Evolutionary conservation across 805 yeast genomes (phyloP).

Genomic region (Wickerhamiella hasegawae): DNA sequence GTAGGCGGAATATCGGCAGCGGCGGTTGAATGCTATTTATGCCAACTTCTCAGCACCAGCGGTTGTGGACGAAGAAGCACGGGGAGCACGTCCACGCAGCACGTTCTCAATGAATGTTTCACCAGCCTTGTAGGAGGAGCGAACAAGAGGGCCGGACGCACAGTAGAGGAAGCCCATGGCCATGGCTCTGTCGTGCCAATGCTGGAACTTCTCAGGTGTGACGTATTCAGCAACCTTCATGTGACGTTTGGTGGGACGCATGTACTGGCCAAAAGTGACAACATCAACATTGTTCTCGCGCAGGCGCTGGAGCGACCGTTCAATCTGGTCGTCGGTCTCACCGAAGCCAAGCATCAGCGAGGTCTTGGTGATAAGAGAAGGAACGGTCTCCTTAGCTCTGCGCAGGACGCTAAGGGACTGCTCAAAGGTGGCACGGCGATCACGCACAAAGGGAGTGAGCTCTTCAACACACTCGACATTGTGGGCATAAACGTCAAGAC

Average conservation of each 20-base stretch:
- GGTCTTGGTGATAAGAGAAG: conserved; percentile 74
- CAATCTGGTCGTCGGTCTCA: conserved; percentile 80
- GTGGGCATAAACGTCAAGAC: conserved; percentile 93
- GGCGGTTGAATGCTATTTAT: too few relatives aligned
- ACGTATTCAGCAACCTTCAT: conserved; percentile 95
- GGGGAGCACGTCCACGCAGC: conserved; percentile 23
- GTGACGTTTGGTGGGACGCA: conserved; percentile 97
- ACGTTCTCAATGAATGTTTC: conserved; percentile 94
- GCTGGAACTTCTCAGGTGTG: conserved; percentile 83
- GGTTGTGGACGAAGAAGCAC: too few relatives aligned
- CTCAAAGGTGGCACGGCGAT: conserved; percentile 87
- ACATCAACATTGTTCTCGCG: conserved; percentile 73
- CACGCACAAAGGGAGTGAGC: conserved; percentile 87
- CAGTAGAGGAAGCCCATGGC: conserved; percentile 89
- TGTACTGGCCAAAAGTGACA: conserved; percentile 96
- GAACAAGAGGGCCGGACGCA: conserved; percentile 92
- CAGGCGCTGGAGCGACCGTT: conserved; percentile 59
- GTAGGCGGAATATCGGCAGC: too few relatives aligned
- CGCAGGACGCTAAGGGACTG: conserved; percentile 68
- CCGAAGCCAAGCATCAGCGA: conserved; percentile 95
- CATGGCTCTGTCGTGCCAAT: conserved; percentile 75
- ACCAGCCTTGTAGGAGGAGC: conserved; percentile 92
- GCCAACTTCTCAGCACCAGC: too few relatives aligned
- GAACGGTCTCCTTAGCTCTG: conserved; percentile 65
- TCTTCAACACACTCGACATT: conserved; percentile 93